Evolutionary conservation across 441 rosid species (phyloP).

Genomic region (Pelargonium fulgidum): DNA sequence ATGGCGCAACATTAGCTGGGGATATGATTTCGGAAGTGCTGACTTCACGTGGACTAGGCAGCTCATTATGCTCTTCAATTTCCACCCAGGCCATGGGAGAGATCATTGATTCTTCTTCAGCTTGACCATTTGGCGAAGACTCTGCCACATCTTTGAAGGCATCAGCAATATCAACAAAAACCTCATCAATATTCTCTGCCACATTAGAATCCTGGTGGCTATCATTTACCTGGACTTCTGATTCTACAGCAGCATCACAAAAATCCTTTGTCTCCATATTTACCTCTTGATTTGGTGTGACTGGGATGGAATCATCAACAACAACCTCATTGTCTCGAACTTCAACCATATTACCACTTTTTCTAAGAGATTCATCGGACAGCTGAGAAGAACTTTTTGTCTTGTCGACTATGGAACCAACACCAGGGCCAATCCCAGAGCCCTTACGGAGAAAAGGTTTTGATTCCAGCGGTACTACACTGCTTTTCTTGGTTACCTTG

Average conservation of each 20-base stretch:
- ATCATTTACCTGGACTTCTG: conserved; percentile 23
- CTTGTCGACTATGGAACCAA: conserved; percentile 28
- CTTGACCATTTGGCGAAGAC: conserved; percentile 17
- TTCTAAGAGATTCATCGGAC: conserved; percentile 26
- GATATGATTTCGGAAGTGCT: conserved; percentile 30
- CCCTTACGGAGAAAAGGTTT: conserved; percentile 53
- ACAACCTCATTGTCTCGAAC: conserved; percentile 27
- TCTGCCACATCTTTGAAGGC: conserved; percentile 24
- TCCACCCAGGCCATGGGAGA: conserved; percentile 63
- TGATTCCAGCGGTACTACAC: conserved; percentile 52
- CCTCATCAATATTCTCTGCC: conserved; percentile 24
- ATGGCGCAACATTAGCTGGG: conserved; percentile 27
- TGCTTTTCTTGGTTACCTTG: conserved; percentile 55
- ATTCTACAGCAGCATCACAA: conserved; percentile 24
- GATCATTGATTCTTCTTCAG: conserved; percentile 43
- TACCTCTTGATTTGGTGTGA: conserved; percentile 25
- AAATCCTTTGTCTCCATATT: conserved; percentile 21
- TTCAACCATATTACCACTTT: conserved; percentile 25
- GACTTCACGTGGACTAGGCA: conserved; percentile 26
- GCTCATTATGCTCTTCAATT: conserved; percentile 42
- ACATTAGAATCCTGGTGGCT: conserved; percentile 25
- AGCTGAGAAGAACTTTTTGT: conserved; percentile 24
- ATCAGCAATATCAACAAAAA: conserved; percentile 22
- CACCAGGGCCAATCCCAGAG: conserved; percentile 29
- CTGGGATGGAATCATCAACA: conserved; percentile 24